These are phyloP conservation scores for Paradendryphiella salina DNA, from an alignment of 2,329 filamentous ascomycete genomes.

Conservation along the genomic window DNA sequence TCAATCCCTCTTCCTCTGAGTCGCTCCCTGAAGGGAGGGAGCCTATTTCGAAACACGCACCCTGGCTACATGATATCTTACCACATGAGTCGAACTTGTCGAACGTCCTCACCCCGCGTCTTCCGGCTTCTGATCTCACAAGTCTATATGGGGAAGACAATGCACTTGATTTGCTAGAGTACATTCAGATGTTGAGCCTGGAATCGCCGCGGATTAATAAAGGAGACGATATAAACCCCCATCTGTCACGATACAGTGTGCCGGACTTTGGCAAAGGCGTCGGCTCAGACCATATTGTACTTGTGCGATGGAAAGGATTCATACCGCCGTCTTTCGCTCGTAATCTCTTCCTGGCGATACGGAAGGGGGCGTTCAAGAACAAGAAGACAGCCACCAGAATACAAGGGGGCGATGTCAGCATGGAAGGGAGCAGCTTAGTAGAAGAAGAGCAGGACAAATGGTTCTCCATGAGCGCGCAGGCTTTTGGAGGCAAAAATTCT, in stretches of 20 bases:
- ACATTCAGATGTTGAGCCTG: conserved; percentile 69
- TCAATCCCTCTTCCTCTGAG: conserved; percentile 40
- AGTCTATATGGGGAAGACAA: conserved; percentile 63
- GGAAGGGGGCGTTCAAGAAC: conserved; percentile 25
- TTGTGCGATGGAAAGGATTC: conserved; percentile 51
- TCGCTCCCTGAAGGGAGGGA: conserved; percentile 31
- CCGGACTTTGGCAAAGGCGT: conserved; percentile 50
- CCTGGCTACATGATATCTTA: conserved; percentile 31
- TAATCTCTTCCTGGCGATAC: conserved; percentile 32
- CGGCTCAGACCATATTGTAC: conserved; percentile 33
- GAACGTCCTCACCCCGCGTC: conserved; percentile 35
- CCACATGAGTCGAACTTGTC: conserved; percentile 30
- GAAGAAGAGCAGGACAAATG: conserved; percentile 27
- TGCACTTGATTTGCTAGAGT: conserved; percentile 70
- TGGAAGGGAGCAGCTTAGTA: conserved; percentile 6
- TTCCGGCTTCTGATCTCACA: conserved; percentile 21
- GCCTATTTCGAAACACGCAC: conserved; percentile 38
- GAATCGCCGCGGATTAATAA: conserved; percentile 64
- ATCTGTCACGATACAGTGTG: conserved; percentile 68
- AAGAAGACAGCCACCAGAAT: conserved; percentile 13
- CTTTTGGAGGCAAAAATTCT: conserved; percentile 30
- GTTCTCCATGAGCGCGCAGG: conserved; percentile 39
- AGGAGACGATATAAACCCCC: conserved; percentile 66
- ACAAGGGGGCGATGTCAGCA: conserved; percentile 15
- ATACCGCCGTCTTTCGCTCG: conserved; percentile 44